Evolutionary conservation across 192 early-diverging fungal genomes (phyloP), one percentile per base, ranked within the genome.

Genomic region (Coemansia sp.): DNA sequence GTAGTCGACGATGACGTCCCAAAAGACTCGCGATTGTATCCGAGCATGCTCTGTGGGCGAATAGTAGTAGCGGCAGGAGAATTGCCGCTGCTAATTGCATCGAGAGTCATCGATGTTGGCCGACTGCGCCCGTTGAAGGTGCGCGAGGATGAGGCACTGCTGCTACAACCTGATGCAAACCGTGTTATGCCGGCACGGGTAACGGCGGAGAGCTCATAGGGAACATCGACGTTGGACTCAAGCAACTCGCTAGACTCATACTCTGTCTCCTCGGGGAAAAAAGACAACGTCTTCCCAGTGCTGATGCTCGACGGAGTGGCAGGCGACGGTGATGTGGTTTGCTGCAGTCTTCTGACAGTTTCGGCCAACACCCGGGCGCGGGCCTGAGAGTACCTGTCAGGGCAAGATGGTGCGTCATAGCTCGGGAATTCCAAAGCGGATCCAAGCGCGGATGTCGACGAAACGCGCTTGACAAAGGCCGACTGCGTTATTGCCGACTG

Each of bases 251-350:
- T 3, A 5, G 62, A 34, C 17, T 72, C 67, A 42, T 72, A 68
- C 64, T 79, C 77, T 33, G 62, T 62, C 29, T 74, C 77, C 56
- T 81, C 78, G 35, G 73, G 73, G 21, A 72, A 81, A 54, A 67
- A 81, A 4, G 78, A 70, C 45, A 81, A 54, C 2, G 78, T 81
- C 40, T 69, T 69, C 27, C 73, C 73, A 16, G 78, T 75, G 66
- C 57, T 50, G 24, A 75, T 72, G 56, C 78, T 81, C 3, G 78
- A 81, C 17, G 78, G 78, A 4, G 78, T 73, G 8, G 71, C 45
- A 2, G 78, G 78, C 8, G 68, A 60, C 44, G 63, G 64, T 4
- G 64, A 57, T 27, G 65, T 60, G 14, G 64, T 56, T 19, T 68
- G 66, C 33, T 81, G 73, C 13, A 81, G 60, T 14, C 78, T 60